phyloP scores from a whole-genome alignment of 495 filamentous ascomycete genomes.

The Daldinia loculata region DNA sequence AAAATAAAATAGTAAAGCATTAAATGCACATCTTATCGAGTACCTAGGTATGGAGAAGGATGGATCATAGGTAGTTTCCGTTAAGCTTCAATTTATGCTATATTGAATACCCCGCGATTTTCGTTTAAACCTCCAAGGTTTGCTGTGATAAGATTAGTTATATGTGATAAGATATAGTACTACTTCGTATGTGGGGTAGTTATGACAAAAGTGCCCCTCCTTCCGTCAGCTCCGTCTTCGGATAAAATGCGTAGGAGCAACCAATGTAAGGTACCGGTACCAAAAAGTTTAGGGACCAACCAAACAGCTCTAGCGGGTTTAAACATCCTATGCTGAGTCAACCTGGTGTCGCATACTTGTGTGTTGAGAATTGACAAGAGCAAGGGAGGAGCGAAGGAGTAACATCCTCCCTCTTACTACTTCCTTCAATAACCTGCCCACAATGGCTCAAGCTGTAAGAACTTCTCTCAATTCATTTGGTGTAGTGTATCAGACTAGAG shows the following conservation, averaged over 20 bases:
- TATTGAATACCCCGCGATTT: too few species aligned
- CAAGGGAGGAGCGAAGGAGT: background rate
- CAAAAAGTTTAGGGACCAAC: background rate
- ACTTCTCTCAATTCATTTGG: conserved; percentile 3
- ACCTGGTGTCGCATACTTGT: background rate
- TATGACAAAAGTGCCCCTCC: background rate
- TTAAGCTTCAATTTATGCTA: background rate
- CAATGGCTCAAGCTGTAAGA: conserved; percentile 50
- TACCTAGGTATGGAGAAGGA: too few species aligned
- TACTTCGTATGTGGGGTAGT: conserved; percentile 7
- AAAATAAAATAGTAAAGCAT: background rate
- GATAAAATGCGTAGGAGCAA: conserved; percentile 28
- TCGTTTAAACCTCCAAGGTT: too few species aligned
- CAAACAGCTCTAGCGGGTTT: background rate
- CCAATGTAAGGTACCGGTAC: conserved; percentile 10
- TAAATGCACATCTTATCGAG: too few species aligned
- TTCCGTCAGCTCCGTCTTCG: conserved; percentile 29
- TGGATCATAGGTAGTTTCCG: background rate
- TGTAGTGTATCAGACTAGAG: background rate
- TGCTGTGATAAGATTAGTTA: too few species aligned
- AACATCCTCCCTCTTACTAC: conserved; percentile 2
- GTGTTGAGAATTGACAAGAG: conserved; percentile 10
- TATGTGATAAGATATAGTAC: too few species aligned
- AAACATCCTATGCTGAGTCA: conserved; percentile 24
- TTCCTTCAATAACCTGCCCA: conserved; percentile 15